Percentiles rank a stretch among this genome's conserved stretches.
Evolutionary conservation across 805 yeast genomes (phyloP).

Genomic region (Saccharomycopsis sp.): DNA sequence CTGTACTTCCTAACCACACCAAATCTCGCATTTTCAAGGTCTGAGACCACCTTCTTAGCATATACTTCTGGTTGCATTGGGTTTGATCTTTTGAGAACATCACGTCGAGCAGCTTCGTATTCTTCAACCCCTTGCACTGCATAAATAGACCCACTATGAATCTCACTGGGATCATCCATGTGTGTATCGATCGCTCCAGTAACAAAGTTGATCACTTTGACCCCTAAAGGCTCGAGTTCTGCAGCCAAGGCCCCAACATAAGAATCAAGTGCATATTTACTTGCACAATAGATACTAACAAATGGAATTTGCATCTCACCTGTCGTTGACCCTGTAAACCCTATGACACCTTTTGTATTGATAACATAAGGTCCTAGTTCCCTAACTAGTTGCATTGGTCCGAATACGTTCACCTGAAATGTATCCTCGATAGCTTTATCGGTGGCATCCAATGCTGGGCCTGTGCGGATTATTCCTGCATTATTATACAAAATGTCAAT

Average conservation of each 20-base stretch:
- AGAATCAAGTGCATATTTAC: conserved; percentile 70
- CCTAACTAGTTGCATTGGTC: conserved; percentile 56
- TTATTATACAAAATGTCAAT: conserved; percentile 63
- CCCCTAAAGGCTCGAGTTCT: conserved; percentile 67
- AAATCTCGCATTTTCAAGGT: conserved; percentile 33
- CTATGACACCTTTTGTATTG: conserved; percentile 58
- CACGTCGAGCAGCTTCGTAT: conserved; percentile 9
- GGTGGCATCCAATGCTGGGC: conserved; percentile 60
- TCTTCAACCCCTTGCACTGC: conserved; percentile 20
- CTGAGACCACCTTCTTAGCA: conserved; percentile 35
- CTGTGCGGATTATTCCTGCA: conserved; percentile 71
- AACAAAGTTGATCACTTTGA: conserved; percentile 57
- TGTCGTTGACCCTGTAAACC: conserved; percentile 67
- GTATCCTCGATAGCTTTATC: conserved; percentile 46
- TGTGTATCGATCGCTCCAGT: conserved; percentile 69
- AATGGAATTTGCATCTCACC: conserved; percentile 66
- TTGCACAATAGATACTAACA: conserved; percentile 55
- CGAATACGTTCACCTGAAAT: conserved; percentile 62
- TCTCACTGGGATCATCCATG: background rate
- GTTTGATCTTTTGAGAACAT: conserved; percentile 3
- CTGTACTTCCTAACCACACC: conserved; percentile 39
- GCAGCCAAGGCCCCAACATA: conserved; percentile 55
- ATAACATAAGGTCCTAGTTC: conserved; percentile 52
- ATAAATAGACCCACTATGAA: conserved; percentile 14
- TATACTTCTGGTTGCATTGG: conserved; percentile 31